A percentile compares a stretch with the other conserved stretches of the same genome.
Evolutionary conservation across 345 rosid species (phyloP).

Genomic region (Zanthoxylum bungeanum): DNA sequence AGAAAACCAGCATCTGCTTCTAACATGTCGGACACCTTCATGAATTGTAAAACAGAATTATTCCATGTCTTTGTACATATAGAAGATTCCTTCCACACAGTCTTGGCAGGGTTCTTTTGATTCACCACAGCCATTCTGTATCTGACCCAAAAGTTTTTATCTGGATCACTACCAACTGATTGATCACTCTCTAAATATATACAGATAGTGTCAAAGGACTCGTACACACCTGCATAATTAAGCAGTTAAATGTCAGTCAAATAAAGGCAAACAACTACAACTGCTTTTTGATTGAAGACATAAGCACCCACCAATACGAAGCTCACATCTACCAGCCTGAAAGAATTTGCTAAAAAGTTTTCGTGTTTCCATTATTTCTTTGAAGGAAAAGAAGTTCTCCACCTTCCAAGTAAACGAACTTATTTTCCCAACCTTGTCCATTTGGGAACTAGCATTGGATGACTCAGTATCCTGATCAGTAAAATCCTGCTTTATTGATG

Average conservation of each 20-base stretch:
- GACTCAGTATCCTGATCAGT: constrained; percentile 54
- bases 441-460: constrained; percentile 38
- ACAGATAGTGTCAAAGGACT: constrained; percentile 98
- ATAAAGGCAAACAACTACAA: constrained; percentile 19
- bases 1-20: constrained; percentile 99
- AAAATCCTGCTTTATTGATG: constrained; percentile 75
- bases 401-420: constrained; percentile 99
- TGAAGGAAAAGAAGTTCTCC: constrained; percentile 95
- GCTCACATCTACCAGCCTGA: constrained; percentile 99
- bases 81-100: constrained; percentile 99
- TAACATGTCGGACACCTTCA: constrained; percentile 99
- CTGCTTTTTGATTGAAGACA: constrained; percentile 16
- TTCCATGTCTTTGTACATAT: constrained; percentile 99
- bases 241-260: constrained; percentile 28
- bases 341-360: constrained; percentile 98
- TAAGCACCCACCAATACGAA: constrained; percentile 79
- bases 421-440: constrained; percentile 57
- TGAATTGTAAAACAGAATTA: constrained; percentile 96
- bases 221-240: constrained; percentile 87
- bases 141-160: constrained; percentile 99
- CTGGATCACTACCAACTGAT: constrained; percentile 82
- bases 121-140: constrained; percentile 97
- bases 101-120: constrained; percentile 89
- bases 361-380: constrained; percentile 98
- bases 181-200: constrained; percentile 99